These are phyloP conservation scores for Phytopythium vexans DNA, from an alignment of 352 stramenopile genomes.

Conservation along the genomic window DNA sequence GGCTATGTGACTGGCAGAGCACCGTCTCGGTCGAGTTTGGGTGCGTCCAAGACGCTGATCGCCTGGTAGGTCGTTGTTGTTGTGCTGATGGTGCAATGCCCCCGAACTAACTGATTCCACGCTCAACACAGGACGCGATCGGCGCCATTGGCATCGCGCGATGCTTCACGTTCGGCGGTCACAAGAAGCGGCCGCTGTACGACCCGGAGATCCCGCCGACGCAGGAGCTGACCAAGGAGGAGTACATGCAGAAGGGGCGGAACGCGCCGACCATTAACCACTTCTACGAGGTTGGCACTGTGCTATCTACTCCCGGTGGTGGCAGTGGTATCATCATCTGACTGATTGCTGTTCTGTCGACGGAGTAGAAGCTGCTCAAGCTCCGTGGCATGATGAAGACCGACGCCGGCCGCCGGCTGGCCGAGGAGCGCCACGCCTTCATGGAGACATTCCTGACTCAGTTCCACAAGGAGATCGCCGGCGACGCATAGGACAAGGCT, in stretches of 20 bases:
- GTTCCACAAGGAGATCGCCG: constrained; percentile 78
- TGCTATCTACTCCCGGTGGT: not conserved
- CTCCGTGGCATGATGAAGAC: constrained; percentile 89
- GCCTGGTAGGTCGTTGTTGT: constrained; percentile 38
- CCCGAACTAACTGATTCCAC: constrained; percentile 3
- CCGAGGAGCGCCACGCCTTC: constrained; percentile 79
- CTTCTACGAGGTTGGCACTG: constrained; percentile 78
- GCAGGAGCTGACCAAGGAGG: constrained; percentile 63
- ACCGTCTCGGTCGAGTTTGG: constrained; percentile 65
- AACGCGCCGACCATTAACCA: constrained; percentile 81
- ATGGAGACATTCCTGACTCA: constrained; percentile 85
- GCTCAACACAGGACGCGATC: constrained; percentile 70
- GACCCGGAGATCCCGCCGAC: constrained; percentile 53
- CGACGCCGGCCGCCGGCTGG: constrained; percentile 58
- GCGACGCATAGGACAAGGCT: constrained; percentile 17
- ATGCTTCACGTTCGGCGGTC: constrained; percentile 88
- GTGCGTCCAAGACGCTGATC: constrained; percentile 89
- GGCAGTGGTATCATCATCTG: not conserved
- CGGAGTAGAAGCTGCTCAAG: constrained; percentile 80
- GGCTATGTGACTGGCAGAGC: constrained; percentile 8
- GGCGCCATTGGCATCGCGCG: constrained; percentile 89
- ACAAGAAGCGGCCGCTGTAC: constrained; percentile 83
- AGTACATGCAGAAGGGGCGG: constrained; percentile 78
- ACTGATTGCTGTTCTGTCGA: not conserved
- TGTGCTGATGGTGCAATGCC: not conserved